Evolutionary conservation across 108 stramenopile species (phyloP).

Genomic region (Asterionellopsis glacialis): DNA sequence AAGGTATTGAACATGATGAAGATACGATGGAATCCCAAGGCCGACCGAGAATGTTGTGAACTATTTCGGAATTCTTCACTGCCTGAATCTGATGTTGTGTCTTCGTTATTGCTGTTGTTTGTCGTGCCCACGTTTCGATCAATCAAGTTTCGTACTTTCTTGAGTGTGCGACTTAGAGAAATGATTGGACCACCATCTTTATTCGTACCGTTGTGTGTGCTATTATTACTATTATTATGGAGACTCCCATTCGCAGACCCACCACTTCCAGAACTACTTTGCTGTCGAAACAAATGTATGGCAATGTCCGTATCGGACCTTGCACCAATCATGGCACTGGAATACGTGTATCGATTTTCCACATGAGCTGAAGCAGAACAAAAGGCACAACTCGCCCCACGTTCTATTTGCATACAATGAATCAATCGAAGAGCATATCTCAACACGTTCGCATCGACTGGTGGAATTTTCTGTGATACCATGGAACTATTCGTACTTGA

Average conservation of each 20-base stretch:
- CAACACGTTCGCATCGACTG: constrained; percentile 14
- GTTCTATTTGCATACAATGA: constrained; percentile 40
- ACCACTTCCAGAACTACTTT: neutral
- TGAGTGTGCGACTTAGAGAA: neutral
- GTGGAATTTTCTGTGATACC: too few relatives aligned
- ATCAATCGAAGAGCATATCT: constrained; percentile 31
- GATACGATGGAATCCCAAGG: constrained; percentile 20
- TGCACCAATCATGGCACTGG: constrained; percentile 9
- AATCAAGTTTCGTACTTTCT: constrained; percentile 20
- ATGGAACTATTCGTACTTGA: too few relatives aligned
- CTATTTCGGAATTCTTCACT: too few relatives aligned
- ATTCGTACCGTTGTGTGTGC: too few relatives aligned
- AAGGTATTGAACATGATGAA: constrained; percentile 31
- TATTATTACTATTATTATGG: too few relatives aligned
- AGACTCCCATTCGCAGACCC: too few relatives aligned
- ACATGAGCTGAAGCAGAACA: constrained; percentile 9
- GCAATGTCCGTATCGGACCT: constrained; percentile 13
- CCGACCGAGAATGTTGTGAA: neutral
- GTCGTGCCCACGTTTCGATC: constrained; percentile 3
- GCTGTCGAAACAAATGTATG: neutral
- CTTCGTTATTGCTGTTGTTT: neutral
- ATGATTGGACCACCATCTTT: too few relatives aligned
- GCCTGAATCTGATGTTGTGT: too few relatives aligned
- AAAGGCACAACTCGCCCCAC: constrained; percentile 33
- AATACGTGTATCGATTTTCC: neutral